Percentiles rank a stretch among this genome's conserved stretches.
phyloP scores from a whole-genome alignment of 768 basidiomycete genomes.

The Trametes gibbosa region DNA sequence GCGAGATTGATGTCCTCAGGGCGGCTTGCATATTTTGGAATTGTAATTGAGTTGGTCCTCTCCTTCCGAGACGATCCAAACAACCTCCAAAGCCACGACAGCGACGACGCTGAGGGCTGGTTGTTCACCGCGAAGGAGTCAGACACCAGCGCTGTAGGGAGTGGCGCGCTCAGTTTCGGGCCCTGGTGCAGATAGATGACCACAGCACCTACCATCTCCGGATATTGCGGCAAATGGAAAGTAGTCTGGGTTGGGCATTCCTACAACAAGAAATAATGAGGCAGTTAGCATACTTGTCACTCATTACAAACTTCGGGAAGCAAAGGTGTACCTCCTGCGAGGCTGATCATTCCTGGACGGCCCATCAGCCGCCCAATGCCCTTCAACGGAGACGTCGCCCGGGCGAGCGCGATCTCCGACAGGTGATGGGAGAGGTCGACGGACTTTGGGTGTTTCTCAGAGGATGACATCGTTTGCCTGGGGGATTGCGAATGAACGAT shows the following conservation, averaged over 20 bases:
- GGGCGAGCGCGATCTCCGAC: constrained; percentile 49
- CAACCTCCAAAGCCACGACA: constrained; percentile 61
- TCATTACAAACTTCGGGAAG: neutral
- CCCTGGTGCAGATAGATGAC: neutral
- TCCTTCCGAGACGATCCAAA: constrained; percentile 40
- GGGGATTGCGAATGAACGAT: constrained; percentile 5
- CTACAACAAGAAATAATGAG: constrained; percentile 30
- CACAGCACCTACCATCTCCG: constrained; percentile 38
- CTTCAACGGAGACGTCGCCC: constrained; percentile 60
- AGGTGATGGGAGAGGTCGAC: constrained; percentile 75
- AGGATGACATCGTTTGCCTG: constrained; percentile 10
- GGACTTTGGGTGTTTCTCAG: constrained; percentile 42
- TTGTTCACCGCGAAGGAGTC: constrained; percentile 47
- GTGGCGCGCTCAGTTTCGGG: neutral
- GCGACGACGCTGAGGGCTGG: constrained; percentile 25
- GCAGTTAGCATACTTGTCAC: neutral
- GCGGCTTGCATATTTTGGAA: constrained; percentile 58
- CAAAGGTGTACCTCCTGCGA: constrained; percentile 62
- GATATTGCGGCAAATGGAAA: constrained; percentile 68
- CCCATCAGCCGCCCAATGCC: constrained; percentile 58
- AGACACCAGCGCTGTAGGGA: constrained; percentile 38
- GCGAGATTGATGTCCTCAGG: constrained; percentile 58
- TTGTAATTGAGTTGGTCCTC: constrained; percentile 45
- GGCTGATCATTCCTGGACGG: constrained; percentile 49
- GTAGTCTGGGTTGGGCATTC: constrained; percentile 62